Base-by-base conservation (phyloP, 169 alveolate genomes). In the Theileria orientalis region DNA sequence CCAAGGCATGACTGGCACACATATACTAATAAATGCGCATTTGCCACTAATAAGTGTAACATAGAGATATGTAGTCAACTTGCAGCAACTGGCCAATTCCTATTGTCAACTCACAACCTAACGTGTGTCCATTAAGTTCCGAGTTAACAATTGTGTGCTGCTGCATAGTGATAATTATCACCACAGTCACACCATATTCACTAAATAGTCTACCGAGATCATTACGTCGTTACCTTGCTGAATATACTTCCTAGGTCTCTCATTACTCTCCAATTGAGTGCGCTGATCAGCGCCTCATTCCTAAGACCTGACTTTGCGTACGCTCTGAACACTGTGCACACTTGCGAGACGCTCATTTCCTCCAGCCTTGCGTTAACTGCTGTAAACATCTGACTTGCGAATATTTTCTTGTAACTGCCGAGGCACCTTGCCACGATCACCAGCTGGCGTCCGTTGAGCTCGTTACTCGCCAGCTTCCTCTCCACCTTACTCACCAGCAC, bases 321-420 rank as follows among this genome's bases (percentile, higher is more conserved):
- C n/a, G 44, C 41, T 21, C 19, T 49, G 33, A 49, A 44, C 30
- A 68, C 3, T 49, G 76, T 49, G 46, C 68, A 51, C 2, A 68
- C 29, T 68, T 68, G 76, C 13, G 49, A 37, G 7, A 32, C 52
- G 49, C 27, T 54, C 76, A 68, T 68, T 68, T 23, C 23, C 3
- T 35, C 40, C 1, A 68, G 29, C 30, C 30, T 46, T 9, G 73
- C 21, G 7, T 46, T 23, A 2, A 68, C 56, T 2, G 14, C 42
- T 37, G 76, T 23, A 46, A 40, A 68, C 37, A 68, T 33, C 23
- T 35, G 14, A 23, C 67, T n/a, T n/a, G 35, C 51, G 0, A 68
- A 68, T 19, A 29, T 5, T 51, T 54, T 68, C 64, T 68, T 68
- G 33, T 51, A 68, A 27, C 6, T 68, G 33, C 30, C 14, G 1